Base-by-base conservation (phyloP, 768 basidiomycete genomes). In the Lactifluus subvellereus region DNA sequence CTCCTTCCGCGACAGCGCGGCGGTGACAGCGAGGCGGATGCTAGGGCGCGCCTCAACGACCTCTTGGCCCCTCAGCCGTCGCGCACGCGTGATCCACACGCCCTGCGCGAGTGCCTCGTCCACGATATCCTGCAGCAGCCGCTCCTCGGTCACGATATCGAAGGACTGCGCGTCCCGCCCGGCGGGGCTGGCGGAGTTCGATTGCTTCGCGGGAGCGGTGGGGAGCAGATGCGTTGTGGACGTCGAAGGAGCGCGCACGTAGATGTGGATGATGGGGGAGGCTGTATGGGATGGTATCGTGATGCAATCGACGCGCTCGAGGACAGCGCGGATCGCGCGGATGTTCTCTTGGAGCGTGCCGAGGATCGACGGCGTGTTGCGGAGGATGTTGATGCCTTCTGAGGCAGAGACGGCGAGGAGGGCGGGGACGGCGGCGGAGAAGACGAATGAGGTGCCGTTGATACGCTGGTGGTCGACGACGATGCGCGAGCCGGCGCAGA, bases 391-490 rank as follows among this genome's bases (percentile, higher is more conserved):
- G 74, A 98, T 89, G 6, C 86, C 92, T 69, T 93, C 88, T 0
- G 91, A 94, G 2, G 86, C 91, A 67, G 88, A 85, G 66, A 94
- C 94, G 20, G 92, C 86, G 43, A 98, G 85, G 48, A 95, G 81
- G 3, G 92, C 84, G 0, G 97, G 97, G 78, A 96, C 86, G 2
- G 96, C 86, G 18, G 97, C 97, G 1, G 96, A 97, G 79, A 94
- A 99, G 62, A 99, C 94, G 72, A 93, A 96, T 0, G 94, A 86
- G 4, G 93, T 87, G 16, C 91, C 93, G 72, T 98, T 98, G 82
- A 96, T 97, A 51, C 94, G 94, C 84, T 97, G 96, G 71, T 99
- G 96, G 66, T 91, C 84, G 27, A 93, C 84, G 35, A 97, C 90
- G 45, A 84, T 81, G 18, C 75, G 74, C 1, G 90, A 88, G 30